A percentile compares a stretch with the other conserved stretches of the same genome.
Conservation (phyloP, 2,329 filamentous ascomycete genomes). For the Arachnomyces sp. region DNA sequence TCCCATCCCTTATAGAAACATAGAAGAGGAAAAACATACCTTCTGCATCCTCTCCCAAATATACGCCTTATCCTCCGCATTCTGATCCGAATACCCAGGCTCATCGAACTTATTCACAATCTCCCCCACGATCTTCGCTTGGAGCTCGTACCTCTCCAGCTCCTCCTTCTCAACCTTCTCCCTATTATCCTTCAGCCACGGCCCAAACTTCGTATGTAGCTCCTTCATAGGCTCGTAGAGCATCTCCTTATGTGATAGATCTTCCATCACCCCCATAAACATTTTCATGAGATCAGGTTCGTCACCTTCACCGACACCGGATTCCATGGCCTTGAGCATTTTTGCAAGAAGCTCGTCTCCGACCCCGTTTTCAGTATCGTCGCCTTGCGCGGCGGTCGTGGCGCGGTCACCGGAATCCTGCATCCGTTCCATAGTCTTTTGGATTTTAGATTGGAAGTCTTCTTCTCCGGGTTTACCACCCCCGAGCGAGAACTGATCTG, state of each 20-base stretch:
- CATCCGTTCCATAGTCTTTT: slow-evolving; percentile 93
- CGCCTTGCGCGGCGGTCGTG: slow-evolving; percentile 61
- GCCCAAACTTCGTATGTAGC: slow-evolving; percentile 82
- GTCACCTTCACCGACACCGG: slow-evolving; percentile 46
- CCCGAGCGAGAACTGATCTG: slow-evolving; percentile 16
- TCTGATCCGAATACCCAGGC: slow-evolving; percentile 71
- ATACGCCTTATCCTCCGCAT: slow-evolving; percentile 74
- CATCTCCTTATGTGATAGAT: slow-evolving; percentile 96
- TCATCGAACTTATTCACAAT: slow-evolving; percentile 88
- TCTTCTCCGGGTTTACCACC: slow-evolving; percentile 44
- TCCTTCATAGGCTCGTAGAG: slow-evolving; percentile 99
- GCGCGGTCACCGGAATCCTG: slow-evolving; percentile 79
- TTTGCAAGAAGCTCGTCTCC: slow-evolving; percentile 81
- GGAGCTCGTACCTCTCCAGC: slow-evolving; percentile 69
- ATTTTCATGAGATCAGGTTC: slow-evolving; percentile 92
- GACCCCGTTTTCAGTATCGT: slow-evolving; percentile 41
- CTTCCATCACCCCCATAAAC: slow-evolving; percentile 97
- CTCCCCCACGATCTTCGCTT: slow-evolving; percentile 70
- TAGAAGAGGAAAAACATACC: slow-evolving; percentile 47
- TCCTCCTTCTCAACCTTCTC: slow-evolving; percentile 58
- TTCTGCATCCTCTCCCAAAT: slow-evolving; percentile 98
- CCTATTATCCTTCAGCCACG: slow-evolving; percentile 75
- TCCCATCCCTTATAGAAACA: neutral
- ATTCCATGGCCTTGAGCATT: slow-evolving; percentile 81
- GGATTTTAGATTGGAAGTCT: slow-evolving; percentile 86